Base-by-base conservation (phyloP, 192 early-diverging fungal species). In the Backusella circina region DNA sequence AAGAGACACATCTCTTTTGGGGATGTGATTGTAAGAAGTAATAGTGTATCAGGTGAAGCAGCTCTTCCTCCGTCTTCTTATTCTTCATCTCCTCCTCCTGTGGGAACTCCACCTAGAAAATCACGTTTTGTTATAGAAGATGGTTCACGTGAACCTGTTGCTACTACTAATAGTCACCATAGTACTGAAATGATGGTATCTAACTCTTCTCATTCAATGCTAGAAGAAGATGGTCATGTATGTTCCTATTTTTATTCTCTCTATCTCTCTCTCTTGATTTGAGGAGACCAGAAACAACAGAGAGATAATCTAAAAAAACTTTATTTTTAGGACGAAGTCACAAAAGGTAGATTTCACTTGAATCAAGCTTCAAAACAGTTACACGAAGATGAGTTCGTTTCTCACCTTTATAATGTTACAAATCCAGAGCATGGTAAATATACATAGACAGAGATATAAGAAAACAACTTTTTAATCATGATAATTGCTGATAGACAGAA, bases 271-370 rank as follows among this genome's bases (percentile, higher is more conserved):
- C 15, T 15, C 15, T 10, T 41, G 12, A 15, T 41, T 41, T 41
- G 38, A 47, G 1, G 16, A 47, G 16, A 47, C 1, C 7, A 47
- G 18, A 47, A 47, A 47, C 16, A 47, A 47, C 16, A 47, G 18
- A 47, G 18, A 47, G 18, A 47, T 18, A 47, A 47, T 18, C 15
- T 1, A 44, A 44, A 47, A 47, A 47, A n/a, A n/a, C 16, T 18
- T 47, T n/a, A 18, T 47, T 47, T 57, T 26, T 57, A 57, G 51
- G 51, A 57, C 18, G 51, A 89, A 79, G 85, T 92, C 8, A 88
- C 83, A 72, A 94, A 92, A 68, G 93, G 93, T 13, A 84, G 93
- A 39, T 94, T 94, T 69, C 91, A 89, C 79, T 89, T 94, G 65
- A 88, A 84, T 39, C 50, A 71, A 54, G 21, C 35, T 6, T 61